Conservation (phyloP, 2,329 filamentous ascomycete genomes). For the Colletotrichum sp. region DNA sequence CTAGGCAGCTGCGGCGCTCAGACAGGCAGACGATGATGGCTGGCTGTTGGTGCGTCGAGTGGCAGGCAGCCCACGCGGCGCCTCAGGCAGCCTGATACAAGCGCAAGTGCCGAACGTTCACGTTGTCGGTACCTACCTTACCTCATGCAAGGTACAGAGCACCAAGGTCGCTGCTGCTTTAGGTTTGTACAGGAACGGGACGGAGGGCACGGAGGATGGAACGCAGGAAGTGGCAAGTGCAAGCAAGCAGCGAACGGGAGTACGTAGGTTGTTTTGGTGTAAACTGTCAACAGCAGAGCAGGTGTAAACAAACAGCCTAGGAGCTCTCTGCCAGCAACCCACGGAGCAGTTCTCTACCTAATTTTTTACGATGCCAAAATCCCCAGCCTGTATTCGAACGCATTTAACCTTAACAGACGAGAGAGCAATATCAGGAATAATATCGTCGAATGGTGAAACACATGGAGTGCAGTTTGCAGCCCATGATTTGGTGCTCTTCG, state of each 20-base stretch:
- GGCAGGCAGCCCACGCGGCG: neutral
- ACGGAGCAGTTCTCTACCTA: neutral
- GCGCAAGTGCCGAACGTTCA: neutral
- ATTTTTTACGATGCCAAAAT: neutral
- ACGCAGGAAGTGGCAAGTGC: neutral
- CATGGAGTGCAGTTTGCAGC: neutral
- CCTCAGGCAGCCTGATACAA: conserved; percentile 3
- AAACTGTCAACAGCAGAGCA: neutral
- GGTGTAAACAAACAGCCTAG: neutral
- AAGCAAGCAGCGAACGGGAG: neutral
- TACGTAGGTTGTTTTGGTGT: neutral
- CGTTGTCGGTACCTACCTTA: neutral
- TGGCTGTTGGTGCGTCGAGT: neutral
- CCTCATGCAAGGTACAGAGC: neutral
- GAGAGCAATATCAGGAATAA: neutral
- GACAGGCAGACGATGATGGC: neutral
- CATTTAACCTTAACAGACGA: neutral
- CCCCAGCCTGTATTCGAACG: neutral
- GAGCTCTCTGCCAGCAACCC: neutral
- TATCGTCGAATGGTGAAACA: neutral
- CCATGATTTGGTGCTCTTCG: neutral
- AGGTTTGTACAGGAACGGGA: neutral
- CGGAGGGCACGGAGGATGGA: neutral
- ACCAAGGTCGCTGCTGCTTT: neutral
- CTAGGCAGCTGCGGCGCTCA: conserved; percentile 16